These are phyloP conservation scores for Syncephalis plumigaleata DNA, from an alignment of 371 early-diverging fungal species.

Conservation along the genomic window DNA sequence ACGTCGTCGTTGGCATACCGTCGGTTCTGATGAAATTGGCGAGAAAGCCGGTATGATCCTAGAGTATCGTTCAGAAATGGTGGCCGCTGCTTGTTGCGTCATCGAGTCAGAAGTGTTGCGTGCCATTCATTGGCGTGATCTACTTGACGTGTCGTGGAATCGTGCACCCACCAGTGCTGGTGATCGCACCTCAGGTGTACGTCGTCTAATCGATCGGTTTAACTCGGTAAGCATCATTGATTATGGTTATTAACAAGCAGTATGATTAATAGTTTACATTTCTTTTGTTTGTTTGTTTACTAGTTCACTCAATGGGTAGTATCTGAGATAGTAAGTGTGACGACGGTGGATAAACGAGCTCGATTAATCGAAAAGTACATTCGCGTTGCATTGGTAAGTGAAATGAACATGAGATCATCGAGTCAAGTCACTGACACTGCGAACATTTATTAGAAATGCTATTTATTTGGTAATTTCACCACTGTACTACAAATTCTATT, in stretches of 20 bases:
- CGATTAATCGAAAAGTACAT: conserved; percentile 52
- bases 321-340: conserved; percentile 39
- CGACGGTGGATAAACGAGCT: conserved; percentile 28
- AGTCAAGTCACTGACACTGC: background rate
- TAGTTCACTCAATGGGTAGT: conserved; percentile 50
- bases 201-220: conserved; percentile 40
- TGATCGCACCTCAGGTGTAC: conserved; percentile 16
- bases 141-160: conserved; percentile 23
- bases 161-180: conserved; percentile 19
- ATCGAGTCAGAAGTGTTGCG: conserved; percentile 31
- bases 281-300: background rate
- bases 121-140: conserved; percentile 38
- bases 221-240: conserved; percentile 23
- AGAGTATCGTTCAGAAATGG: conserved; percentile 25
- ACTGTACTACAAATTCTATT: conserved; percentile 39
- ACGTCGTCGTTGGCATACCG: too few relatives aligned
- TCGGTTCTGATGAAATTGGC: too few relatives aligned
- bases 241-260: background rate
- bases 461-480: conserved; percentile 38
- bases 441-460: conserved; percentile 27
- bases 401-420: background rate
- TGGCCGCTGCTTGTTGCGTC: conserved; percentile 40
- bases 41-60: conserved; percentile 15
- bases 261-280: background rate
- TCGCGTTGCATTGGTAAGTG: conserved; percentile 39